Percentiles rank a stretch among this genome's conserved stretches.
These are phyloP conservation scores for Elymus sibiricus DNA, from an alignment of 176 grass and related monocot species.

Conservation along the genomic window DNA sequence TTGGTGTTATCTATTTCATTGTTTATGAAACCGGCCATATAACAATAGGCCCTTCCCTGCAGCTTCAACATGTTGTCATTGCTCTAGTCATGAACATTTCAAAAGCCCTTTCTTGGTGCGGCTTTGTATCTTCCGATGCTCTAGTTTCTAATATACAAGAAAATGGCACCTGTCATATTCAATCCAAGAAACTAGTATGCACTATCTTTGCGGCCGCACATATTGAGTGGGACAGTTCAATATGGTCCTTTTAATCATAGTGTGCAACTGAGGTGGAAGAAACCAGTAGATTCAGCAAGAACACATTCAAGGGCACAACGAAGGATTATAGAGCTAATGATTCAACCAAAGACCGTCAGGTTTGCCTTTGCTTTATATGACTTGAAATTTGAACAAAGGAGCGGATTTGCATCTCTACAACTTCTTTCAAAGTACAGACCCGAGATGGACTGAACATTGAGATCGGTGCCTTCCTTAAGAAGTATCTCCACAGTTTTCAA, in stretches of 20 bases:
- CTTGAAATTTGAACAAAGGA: conserved; percentile 46
- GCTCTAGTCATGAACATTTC: background rate
- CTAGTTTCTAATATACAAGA: background rate
- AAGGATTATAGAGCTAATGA: conserved; percentile 52
- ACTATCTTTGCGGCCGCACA: background rate
- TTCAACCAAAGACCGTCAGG: conserved; percentile 46
- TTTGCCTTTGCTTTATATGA: conserved; percentile 29
- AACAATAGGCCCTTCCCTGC: background rate
- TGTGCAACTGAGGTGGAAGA: conserved; percentile 49
- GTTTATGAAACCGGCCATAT: no score
- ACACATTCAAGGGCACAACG: conserved; percentile 48
- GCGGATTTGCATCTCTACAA: conserved; percentile 44
- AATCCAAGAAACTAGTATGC: background rate
- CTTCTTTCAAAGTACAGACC: conserved; percentile 51
- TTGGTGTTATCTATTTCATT: no score
- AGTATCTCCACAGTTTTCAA: conserved; percentile 50
- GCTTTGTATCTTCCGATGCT: background rate
- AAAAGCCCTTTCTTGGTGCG: background rate
- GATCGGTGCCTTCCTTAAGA: conserved; percentile 40
- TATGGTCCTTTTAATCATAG: conserved; percentile 25
- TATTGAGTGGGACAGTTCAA: background rate
- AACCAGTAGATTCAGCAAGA: conserved; percentile 44
- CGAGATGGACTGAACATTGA: conserved; percentile 44
- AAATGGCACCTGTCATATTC: background rate
- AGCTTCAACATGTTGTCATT: background rate